Base-by-base conservation (phyloP, 352 stramenopile species). In the Pythium grandisporangium region DNA sequence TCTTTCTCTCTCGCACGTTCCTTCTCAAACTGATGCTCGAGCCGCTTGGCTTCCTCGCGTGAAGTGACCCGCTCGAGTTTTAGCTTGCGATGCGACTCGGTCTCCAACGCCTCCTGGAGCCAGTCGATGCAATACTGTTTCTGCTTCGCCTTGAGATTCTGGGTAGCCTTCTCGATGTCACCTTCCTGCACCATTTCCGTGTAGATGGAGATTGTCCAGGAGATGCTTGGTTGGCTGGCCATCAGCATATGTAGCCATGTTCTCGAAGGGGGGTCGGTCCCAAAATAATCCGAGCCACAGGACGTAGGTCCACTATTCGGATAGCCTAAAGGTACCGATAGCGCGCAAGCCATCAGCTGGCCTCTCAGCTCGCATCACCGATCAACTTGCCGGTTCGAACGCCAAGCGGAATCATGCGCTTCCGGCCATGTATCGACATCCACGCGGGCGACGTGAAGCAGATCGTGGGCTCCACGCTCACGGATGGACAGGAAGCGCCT, bases 381-480 rank as follows among this genome's bases (percentile, higher is more conserved):
- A n/a, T n/a, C n/a, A n/a, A n/a, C n/a, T n/a, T n/a, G n/a, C n/a
- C n/a, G n/a, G n/a, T n/a, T n/a, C n/a, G n/a, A n/a, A n/a, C n/a
- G n/a, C n/a, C n/a, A n/a, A n/a, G n/a, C n/a, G n/a, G n/a, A n/a
- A 37, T 43, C 42, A 98, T 97, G 85, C 91, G 94, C 58, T 99
- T 99, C 66, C 84, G 95, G 33, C 96, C 96, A 29, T 99, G 96
- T 59, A 99, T 99, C 55, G 96, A 99, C 67, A 86, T 99, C 45
- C 96, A 99, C 68, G 73, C 82, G 25, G 96, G 96, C 26, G 64
- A 95, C 56, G 95, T 99, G 30, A 99, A 99, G 76, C 96, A 99
- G 69, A 99, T 99, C 60, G 95, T 99, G 34, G 96, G 96, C 16
- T 97, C 87, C 12, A 98, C 95, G 26, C 75, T 99, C 33, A 89